Percentiles rank a stretch among this genome's conserved stretches.
phyloP scores from a whole-genome alignment of 2,329 filamentous ascomycete genomes.

The Amphichorda felina region DNA sequence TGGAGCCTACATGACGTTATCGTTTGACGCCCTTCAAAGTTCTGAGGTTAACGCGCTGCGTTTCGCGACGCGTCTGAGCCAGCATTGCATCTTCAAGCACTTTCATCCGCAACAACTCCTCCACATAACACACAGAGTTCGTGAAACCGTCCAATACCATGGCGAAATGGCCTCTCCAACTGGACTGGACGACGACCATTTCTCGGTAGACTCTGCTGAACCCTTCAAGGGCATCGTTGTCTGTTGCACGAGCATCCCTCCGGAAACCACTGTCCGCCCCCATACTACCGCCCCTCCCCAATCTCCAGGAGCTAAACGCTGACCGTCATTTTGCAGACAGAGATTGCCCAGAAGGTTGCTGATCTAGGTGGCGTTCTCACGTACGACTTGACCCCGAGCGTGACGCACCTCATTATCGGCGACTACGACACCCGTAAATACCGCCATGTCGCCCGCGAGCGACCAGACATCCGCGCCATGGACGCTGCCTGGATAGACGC shows the following conservation, averaged over 20 bases:
- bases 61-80: too few relatives aligned
- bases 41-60: too few relatives aligned
- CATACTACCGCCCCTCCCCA: constrained; percentile 2
- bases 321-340: constrained; percentile 20
- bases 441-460: constrained; percentile 81
- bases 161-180: constrained; percentile 4
- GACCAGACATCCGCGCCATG: constrained; percentile 77
- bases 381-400: constrained; percentile 87
- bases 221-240: constrained; percentile 64
- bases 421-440: constrained; percentile 88
- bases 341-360: constrained; percentile 50
- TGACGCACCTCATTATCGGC: constrained; percentile 89
- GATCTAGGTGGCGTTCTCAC: constrained; percentile 83
- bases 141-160: not conserved
- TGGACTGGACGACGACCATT: constrained; percentile 1
- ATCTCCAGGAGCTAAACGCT: not conserved
- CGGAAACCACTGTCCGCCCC: constrained; percentile 60
- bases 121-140: too few relatives aligned
- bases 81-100: too few relatives aligned
- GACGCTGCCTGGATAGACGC: constrained; percentile 75
- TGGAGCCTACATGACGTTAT: too few relatives aligned
- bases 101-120: too few relatives aligned
- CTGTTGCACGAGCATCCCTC: constrained; percentile 77
- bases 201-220: constrained; percentile 40
- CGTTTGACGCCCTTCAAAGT: too few relatives aligned